These are phyloP conservation scores for Trypethelium eluteriae DNA, from an alignment of 495 filamentous ascomycete species.

Conservation along the genomic window DNA sequence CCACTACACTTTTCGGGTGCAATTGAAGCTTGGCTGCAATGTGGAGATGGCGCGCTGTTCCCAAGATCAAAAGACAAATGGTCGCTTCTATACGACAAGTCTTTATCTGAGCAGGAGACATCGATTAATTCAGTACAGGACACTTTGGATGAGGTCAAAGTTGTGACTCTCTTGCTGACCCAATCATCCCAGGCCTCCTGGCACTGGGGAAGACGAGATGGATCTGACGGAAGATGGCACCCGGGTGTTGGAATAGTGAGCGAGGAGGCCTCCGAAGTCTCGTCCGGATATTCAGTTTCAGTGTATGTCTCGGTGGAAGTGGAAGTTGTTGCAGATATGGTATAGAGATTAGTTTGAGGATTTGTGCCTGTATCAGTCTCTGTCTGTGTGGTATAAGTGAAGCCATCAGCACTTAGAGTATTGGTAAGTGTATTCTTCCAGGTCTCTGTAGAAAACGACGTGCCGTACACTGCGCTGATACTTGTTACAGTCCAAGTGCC, in stretches of 20 bases:
- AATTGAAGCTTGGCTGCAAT: neutral
- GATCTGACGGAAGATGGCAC: neutral
- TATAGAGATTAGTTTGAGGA: neutral
- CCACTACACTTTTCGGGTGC: neutral
- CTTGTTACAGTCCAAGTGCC: neutral
- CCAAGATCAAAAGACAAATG: neutral
- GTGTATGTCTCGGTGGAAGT: neutral
- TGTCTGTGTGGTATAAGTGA: neutral
- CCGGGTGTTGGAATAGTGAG: neutral
- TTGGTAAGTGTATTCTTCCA: neutral
- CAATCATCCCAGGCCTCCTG: neutral
- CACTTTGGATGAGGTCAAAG: neutral
- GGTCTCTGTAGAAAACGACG: neutral
- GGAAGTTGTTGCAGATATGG: neutral
- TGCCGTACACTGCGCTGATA: neutral
- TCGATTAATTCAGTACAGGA: neutral
- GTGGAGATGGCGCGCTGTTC: neutral
- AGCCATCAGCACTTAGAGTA: neutral
- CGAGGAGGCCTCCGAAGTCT: neutral
- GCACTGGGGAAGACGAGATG: neutral
- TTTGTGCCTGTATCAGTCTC: neutral
- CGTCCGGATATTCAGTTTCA: neutral
- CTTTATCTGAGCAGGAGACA: neutral
- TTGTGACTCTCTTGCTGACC: neutral
- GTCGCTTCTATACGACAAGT: neutral